Evolutionary conservation across 169 alveolate genomes (phyloP), one percentile per base, ranked within the genome.

Genomic region (Pseudocohnilembus persalinus): DNA sequence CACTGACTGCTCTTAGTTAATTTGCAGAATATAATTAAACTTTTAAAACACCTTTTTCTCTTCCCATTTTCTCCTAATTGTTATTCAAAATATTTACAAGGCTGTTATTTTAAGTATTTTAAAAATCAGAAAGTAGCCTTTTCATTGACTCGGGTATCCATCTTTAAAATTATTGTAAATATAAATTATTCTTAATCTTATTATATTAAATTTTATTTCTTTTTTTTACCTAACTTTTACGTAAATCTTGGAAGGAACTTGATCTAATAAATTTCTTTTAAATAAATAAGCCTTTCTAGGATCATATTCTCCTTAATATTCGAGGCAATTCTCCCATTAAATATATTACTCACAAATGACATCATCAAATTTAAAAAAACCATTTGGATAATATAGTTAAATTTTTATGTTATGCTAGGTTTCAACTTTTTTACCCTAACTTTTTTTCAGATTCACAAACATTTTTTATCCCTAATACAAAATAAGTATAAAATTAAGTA

Each of bases 81-180:
- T 35, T n/a, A n/a, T 85, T 85, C 68, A 77, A 49, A 29, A 31
- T 79, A 79, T 65, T 82, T 31, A 78, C 34, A n/a, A 68, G 49
- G 33, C 77, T 82, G 27, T 49, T 49, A 11, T 83, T 85, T 30
- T 73, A 75, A 20, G 20, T 49, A 20, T 49, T 49, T 73, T 77
- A 29, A 35, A 73, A 85, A 20, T 81, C 85, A 1, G 33, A 31
- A 0, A 85, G 27, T 25, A 49, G 32, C 35, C 77, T 35, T 33
- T 72, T 72, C 78, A 85, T 20, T 0, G 89, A 85, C 64, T 85
- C 31, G 6, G 89, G 89, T n/a, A 85, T 65, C 74, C 83, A 85
- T 73, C 89, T 72, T 27, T 77, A n/a, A n/a, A n/a, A n/a, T n/a
- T n/a, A n/a, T n/a, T n/a, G n/a, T n/a, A n/a, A n/a, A n/a, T n/a